phyloP scores from a whole-genome alignment of 352 stramenopile genomes.

The Pythium rhizo-oryzae region DNA sequence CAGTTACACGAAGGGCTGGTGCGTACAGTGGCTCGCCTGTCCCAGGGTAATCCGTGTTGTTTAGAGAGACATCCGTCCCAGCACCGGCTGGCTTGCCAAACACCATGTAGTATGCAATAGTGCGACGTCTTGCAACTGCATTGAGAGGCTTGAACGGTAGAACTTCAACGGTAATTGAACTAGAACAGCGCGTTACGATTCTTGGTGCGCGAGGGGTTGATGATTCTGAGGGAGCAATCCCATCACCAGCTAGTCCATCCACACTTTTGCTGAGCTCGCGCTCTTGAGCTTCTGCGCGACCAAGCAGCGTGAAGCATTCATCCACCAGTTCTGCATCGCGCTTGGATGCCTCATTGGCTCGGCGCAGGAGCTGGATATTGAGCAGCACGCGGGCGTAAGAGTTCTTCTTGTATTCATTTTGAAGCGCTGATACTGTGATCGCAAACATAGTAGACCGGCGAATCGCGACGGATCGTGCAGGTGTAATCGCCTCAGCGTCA shows the following conservation, averaged over 20 bases:
- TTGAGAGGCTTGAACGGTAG: conserved; percentile 37
- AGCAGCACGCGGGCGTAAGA: conserved; percentile 48
- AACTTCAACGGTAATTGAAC: conserved; percentile 53
- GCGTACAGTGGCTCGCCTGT: conserved; percentile 56
- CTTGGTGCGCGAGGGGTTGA: conserved; percentile 43
- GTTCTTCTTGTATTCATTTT: conserved; percentile 57
- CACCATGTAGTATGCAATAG: conserved; percentile 74
- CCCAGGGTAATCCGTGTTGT: conserved; percentile 64
- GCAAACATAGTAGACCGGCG: neutral
- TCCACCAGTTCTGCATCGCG: conserved; percentile 29
- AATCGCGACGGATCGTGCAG: neutral
- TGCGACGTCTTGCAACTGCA: conserved; percentile 30
- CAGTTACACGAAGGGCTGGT: conserved; percentile 30
- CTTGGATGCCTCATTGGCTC: conserved; percentile 22
- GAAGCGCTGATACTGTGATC: conserved; percentile 35
- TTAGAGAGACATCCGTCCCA: conserved; percentile 78
- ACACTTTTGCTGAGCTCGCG: conserved; percentile 34
- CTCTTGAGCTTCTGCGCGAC: conserved; percentile 45
- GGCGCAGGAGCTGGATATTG: conserved; percentile 44
- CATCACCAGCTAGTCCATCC: neutral
- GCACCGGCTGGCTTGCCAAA: conserved; percentile 72
- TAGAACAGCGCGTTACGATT: conserved; percentile 57
- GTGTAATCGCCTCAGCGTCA: neutral
- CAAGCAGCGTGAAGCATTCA: conserved; percentile 47
- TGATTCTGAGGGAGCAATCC: neutral